Base-by-base conservation (phyloP, 2,329 filamentous ascomycete genomes). In the Leptosphaerulina australis region DNA sequence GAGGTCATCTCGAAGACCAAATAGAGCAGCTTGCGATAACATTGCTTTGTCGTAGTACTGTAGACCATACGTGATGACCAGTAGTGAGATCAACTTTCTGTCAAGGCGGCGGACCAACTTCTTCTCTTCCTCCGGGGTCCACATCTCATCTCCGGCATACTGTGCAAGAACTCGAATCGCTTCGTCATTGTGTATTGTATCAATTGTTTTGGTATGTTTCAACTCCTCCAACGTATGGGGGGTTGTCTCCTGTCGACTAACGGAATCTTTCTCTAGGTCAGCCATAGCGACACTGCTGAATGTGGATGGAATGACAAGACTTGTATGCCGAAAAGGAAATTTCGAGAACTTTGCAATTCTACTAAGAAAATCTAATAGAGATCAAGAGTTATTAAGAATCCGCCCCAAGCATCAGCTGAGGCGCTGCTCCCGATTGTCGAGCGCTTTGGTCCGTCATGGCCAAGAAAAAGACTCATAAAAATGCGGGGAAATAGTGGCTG, bases 11-110 rank as follows among this genome's bases (percentile, higher is more conserved):
- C 59, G 60, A n/a, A 71, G 31, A 0, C 67, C 68, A 3, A 64
- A 70, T 10, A 71, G 60, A 15, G 64, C 64, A 35, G 81, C 81
- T 56, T 82, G 79, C 1, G 74, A 77, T 12, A 83, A 63, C 76
- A 83, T 81, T 2, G 79, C 78, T 36, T 70, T 67, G 46, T 70
- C 64, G 34, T 69, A 66, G 40, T 69, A 69, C 37, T 68, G 63
- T 2, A 70, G 50, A 5, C 62, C 63, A 53, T 67, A 68, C 5
- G 62, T 67, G 26, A 64, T 57, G 17, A 58, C 54, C 10, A 67
- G 55, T 11, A 69, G 44, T 8, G 61, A 52, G 4, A 68, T 41
- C 11, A 68, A 46, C 21, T 56, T 62, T 12, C 59, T 48, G 37
- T 69, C 66, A 22, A 69, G 54, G 37, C 55, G 59, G 2, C 59